Conservation (phyloP, 139 green algal genomes). For the Chlorella sorokiniana region DNA sequence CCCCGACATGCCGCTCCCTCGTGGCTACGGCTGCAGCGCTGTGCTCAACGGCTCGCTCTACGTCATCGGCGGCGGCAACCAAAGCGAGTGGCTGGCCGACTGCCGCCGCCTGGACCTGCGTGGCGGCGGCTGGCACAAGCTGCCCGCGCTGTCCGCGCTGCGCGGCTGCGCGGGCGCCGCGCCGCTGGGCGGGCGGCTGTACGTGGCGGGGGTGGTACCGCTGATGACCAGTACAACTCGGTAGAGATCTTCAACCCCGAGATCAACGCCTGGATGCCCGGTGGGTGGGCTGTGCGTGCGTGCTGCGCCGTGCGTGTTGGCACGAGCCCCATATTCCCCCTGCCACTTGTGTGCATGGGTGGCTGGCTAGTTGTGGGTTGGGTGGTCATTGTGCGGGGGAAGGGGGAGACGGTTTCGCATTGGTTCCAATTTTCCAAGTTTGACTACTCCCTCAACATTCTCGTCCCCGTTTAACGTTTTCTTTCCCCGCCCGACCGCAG, state of each 20-base stretch:
- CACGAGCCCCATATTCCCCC: too few species aligned
- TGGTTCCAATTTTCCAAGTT: too few species aligned
- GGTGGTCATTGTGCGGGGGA: too few species aligned
- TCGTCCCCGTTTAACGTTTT: neutral
- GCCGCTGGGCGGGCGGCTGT: slow-evolving; percentile 41
- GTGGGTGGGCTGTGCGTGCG: neutral
- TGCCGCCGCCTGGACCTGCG: slow-evolving; percentile 15
- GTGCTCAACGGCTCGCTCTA: slow-evolving; percentile 40
- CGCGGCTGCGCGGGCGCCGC: slow-evolving; percentile 44
- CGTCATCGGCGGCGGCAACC: slow-evolving; percentile 46
- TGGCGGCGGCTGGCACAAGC: slow-evolving; percentile 17
- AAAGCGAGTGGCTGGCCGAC: slow-evolving; percentile 36
- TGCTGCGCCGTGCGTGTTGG: neutral
- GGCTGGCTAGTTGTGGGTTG: too few species aligned
- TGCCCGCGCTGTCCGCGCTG: slow-evolving; percentile 31
- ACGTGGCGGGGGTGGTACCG: slow-evolving; percentile 49
- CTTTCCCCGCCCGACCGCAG: slow-evolving; percentile 12
- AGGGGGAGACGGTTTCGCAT: too few species aligned
- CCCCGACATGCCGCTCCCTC: slow-evolving; percentile 11
- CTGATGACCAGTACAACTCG: slow-evolving; percentile 30
- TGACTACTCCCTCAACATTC: neutral
- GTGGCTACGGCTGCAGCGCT: slow-evolving; percentile 40
- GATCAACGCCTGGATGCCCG: slow-evolving; percentile 39
- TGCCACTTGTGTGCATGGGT: too few species aligned
- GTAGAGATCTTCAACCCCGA: slow-evolving; percentile 43